phyloP scores from a whole-genome alignment of 371 early-diverging fungal genomes.

The Blakeslea trispora region DNA sequence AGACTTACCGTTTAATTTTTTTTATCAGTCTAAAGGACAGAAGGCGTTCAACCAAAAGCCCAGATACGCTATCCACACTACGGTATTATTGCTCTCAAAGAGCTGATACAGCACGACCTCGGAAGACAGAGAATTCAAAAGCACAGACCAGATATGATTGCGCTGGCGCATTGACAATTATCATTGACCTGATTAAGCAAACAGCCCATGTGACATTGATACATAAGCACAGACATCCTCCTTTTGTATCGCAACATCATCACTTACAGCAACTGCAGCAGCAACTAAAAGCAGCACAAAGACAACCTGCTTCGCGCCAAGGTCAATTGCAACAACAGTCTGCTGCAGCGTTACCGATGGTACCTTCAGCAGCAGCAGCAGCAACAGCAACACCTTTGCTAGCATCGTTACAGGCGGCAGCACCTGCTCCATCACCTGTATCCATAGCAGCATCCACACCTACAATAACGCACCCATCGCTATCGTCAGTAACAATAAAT shows the following conservation, averaged over 20 bases:
- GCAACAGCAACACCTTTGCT: constrained; percentile 2
- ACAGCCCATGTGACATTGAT: constrained; percentile 50
- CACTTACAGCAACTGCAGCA: constrained; percentile 30
- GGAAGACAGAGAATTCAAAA: constrained; percentile 50
- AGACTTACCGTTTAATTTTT: neutral
- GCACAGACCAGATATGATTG: constrained; percentile 46
- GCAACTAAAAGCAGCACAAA: constrained; percentile 2
- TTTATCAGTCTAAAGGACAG: constrained; percentile 47
- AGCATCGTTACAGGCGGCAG: no score
- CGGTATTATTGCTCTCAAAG: constrained; percentile 55
- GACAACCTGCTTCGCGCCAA: no score
- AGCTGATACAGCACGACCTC: constrained; percentile 47
- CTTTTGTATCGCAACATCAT: constrained; percentile 42
- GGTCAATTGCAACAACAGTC: constrained; percentile 8
- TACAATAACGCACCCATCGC: no score
- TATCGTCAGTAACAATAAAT: no score
- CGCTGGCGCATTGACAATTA: constrained; percentile 51
- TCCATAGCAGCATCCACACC: no score
- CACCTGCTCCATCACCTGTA: no score
- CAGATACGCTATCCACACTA: constrained; percentile 47
- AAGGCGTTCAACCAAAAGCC: constrained; percentile 48
- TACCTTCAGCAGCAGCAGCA: constrained; percentile 10
- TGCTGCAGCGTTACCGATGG: constrained; percentile 10
- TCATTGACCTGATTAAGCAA: constrained; percentile 47
- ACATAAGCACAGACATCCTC: constrained; percentile 49